Percentiles rank a stretch among this genome's conserved stretches.
phyloP scores from a whole-genome alignment of 305 asterid genomes.

The Fraxinus greggii region DNA sequence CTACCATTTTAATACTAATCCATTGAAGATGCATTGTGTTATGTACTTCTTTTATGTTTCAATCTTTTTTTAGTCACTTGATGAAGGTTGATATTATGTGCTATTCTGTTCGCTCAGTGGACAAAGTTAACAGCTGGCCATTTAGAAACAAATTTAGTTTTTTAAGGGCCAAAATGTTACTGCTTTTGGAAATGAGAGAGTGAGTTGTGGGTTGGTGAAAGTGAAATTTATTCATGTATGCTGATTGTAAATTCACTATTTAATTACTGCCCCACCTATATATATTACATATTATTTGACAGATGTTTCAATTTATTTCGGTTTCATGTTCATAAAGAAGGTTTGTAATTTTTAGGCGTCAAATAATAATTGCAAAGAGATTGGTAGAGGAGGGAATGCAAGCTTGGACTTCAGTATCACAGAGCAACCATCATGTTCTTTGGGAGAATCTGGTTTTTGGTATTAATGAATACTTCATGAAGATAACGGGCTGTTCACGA shows the following conservation, averaged over 20 bases:
- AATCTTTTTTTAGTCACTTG: background rate
- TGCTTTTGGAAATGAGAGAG: constrained; percentile 16
- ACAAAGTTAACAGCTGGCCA: background rate
- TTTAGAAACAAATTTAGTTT: background rate
- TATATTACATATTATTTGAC: constrained; percentile 3
- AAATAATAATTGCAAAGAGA: constrained; percentile 69
- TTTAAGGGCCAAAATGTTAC: background rate
- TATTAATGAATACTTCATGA: constrained; percentile 57
- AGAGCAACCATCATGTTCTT: constrained; percentile 50
- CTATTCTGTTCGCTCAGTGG: background rate
- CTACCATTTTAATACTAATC: background rate
- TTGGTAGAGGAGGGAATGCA: constrained; percentile 70
- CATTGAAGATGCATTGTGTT: background rate
- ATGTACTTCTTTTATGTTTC: background rate
- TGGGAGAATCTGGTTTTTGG: constrained; percentile 65
- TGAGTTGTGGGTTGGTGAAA: background rate
- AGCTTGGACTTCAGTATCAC: constrained; percentile 67
- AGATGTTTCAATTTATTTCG: background rate
- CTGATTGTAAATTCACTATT: background rate
- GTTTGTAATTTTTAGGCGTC: constrained; percentile 52
- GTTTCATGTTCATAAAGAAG: constrained; percentile 22
- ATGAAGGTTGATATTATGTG: background rate
- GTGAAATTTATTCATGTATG: background rate
- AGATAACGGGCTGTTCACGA: constrained; percentile 60
- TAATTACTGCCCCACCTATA: background rate